Evolutionary conservation across 768 basidiomycete species (phyloP), one percentile per base, ranked within the genome.

Genomic region (Russula brevipes): DNA sequence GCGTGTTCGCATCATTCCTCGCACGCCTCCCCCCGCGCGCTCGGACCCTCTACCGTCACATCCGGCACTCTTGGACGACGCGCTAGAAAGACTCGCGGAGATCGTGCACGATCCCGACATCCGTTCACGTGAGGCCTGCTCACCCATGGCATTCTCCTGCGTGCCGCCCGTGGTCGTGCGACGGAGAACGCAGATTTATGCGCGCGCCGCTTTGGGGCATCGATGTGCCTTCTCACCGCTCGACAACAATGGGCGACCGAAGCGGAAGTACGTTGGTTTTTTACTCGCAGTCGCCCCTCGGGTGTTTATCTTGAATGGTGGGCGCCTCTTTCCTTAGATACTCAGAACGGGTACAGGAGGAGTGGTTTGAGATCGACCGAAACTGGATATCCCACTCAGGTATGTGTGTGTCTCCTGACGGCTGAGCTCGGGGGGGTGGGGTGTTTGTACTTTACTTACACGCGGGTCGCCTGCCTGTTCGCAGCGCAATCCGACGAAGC

Each of bases 1-100:
- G 70, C 4, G 70, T 70, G 8, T 70, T 68, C 49, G 60, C 64
- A 11, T 59, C 57, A 17, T 71, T 71, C 60, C 66, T 71, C 19
- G 41, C 61, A 11, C 55, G 61, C 4, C 64, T 61, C 10, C 65
- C 70, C 53, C 53, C 45, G 39, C 36, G n/a, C 57, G 55, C 14
- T 60, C 65, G 3, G 59, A 66, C 17, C 42, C 59, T 5, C 24
- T 17, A 9, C 36, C 61, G 6, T 17, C 53, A 12, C 39, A 54
- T 1, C 11, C 55, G 2, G 14, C 12, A 2, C 52, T 46, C 11
- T 35, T 66, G 36, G n/a, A 31, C 10, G 61, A 59, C 11, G 65
- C 65, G 36, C 45, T 68, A n/a, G 42, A 33, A 16, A 17, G 52
- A 24, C 65, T 68, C 6, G 30, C 52, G 12, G 65, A 54, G 39